Evolutionary conservation across 2,329 filamentous ascomycete genomes (phyloP).

Genomic region (Phaeosphaeria sp.): DNA sequence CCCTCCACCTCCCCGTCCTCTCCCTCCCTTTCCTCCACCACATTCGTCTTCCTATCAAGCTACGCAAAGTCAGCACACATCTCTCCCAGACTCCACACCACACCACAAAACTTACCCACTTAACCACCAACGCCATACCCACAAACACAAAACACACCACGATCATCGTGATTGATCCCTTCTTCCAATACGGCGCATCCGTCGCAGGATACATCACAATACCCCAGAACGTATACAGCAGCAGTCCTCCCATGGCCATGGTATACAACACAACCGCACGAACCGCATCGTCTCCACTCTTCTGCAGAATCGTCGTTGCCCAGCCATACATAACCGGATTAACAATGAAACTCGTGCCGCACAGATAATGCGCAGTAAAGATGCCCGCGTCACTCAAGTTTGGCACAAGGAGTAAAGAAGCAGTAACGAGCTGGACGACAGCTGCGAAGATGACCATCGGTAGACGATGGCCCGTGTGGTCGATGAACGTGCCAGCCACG

Average conservation of each 20-base stretch:
- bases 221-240: conserved; percentile 55
- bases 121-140: conserved; percentile 13
- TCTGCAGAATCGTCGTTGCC: conserved; percentile 47
- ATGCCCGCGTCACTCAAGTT: conserved; percentile 37
- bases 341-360: conserved; percentile 47
- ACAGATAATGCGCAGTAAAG: conserved; percentile 47
- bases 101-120: conserved; percentile 22
- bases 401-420: conserved; percentile 41
- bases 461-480: conserved; percentile 39
- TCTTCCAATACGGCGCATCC: conserved; percentile 53
- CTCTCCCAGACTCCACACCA: background rate
- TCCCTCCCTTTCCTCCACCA: background rate
- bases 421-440: conserved; percentile 40
- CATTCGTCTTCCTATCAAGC: background rate
- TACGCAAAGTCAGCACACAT: background rate
- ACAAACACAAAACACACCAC: conserved; percentile 27
- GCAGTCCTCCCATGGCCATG: conserved; percentile 47
- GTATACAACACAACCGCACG: conserved; percentile 49
- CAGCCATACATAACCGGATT: conserved; percentile 49
- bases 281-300: conserved; percentile 50
- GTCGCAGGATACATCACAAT: conserved; percentile 52
- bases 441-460: conserved; percentile 43
- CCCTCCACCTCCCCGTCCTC: background rate
- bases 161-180: conserved; percentile 47
- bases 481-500: conserved; percentile 44